A percentile compares a stretch with the other conserved stretches of the same genome.
Conservation (phyloP, 2,329 filamentous ascomycete genomes). For the Ophiosphaerella korrae region DNA sequence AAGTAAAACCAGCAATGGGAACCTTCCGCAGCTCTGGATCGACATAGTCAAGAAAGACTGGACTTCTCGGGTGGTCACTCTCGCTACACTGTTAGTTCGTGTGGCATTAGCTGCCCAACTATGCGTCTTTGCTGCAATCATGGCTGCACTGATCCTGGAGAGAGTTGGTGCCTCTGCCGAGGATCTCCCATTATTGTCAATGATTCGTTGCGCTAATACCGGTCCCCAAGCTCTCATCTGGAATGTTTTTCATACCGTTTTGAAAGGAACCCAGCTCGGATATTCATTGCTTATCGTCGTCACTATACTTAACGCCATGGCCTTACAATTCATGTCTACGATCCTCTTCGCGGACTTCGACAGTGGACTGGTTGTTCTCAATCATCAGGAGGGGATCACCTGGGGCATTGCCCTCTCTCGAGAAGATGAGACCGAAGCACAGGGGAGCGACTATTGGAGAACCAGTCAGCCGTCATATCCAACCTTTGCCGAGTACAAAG, state of each 20-base stretch:
- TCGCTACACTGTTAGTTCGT: slow-evolving; percentile 1
- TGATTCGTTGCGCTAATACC: slow-evolving; percentile 5
- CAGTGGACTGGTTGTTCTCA: neutral
- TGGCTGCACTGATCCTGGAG: slow-evolving; percentile 8
- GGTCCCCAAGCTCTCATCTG: neutral
- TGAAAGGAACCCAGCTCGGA: neutral
- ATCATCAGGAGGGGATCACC: neutral
- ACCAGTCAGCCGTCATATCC: neutral
- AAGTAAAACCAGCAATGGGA: neutral
- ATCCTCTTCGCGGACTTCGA: slow-evolving; percentile 4
- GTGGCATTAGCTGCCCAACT: slow-evolving; percentile 2
- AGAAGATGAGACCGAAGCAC: neutral
- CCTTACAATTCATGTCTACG: slow-evolving; percentile 6
- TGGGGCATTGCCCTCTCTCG: neutral
- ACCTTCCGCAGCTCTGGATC: slow-evolving; percentile 4
- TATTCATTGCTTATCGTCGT: slow-evolving; percentile 4
- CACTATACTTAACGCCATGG: slow-evolving; percentile 2
- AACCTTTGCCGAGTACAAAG: slow-evolving; percentile 6
- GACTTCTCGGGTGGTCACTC: slow-evolving; percentile 1
- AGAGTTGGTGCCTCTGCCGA: neutral
- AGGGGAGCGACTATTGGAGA: slow-evolving; percentile 4
- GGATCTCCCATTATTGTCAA: slow-evolving; percentile 7
- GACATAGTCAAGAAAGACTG: neutral
- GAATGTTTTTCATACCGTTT: slow-evolving; percentile 1
- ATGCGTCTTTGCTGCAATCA: slow-evolving; percentile 4